Evolutionary conservation across 2,329 filamentous ascomycete species (phyloP).

Genomic region (Hymenoscyphus albidus): DNA sequence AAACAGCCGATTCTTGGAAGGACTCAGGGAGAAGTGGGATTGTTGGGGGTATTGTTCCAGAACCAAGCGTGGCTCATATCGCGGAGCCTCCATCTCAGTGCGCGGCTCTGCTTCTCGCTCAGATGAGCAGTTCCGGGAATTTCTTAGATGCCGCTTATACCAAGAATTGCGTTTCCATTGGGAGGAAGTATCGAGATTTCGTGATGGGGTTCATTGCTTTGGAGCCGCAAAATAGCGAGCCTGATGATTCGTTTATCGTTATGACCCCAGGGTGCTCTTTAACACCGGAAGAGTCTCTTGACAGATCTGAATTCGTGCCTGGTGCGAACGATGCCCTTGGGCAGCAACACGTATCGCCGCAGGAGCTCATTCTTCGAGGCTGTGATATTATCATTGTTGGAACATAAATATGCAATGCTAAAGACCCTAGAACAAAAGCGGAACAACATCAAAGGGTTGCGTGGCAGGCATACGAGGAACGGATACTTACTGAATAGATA

Average conservation of each 20-base stretch:
- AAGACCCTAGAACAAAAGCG: not conserved
- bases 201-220: conserved; percentile 42
- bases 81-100: conserved; percentile 59
- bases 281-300: conserved; percentile 52
- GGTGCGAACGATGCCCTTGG: conserved; percentile 52
- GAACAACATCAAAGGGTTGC: not conserved
- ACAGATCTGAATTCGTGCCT: conserved; percentile 38
- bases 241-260: conserved; percentile 68
- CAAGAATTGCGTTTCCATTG: conserved; percentile 65
- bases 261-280: conserved; percentile 80
- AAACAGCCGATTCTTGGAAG: not conserved
- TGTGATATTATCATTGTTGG: conserved; percentile 78
- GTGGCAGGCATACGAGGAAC: not conserved
- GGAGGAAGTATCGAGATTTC: conserved; percentile 32
- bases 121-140: conserved; percentile 75
- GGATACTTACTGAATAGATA: no score
- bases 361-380: conserved; percentile 63
- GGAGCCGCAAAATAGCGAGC: conserved; percentile 56
- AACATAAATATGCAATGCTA: not conserved
- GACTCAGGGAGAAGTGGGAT: no score
- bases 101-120: conserved; percentile 69
- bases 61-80: not conserved
- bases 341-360: conserved; percentile 48
- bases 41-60: not conserved
- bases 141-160: conserved; percentile 72